Conservation (phyloP, 1,284 basidiomycete genomes). For the Athelia sp. region DNA sequence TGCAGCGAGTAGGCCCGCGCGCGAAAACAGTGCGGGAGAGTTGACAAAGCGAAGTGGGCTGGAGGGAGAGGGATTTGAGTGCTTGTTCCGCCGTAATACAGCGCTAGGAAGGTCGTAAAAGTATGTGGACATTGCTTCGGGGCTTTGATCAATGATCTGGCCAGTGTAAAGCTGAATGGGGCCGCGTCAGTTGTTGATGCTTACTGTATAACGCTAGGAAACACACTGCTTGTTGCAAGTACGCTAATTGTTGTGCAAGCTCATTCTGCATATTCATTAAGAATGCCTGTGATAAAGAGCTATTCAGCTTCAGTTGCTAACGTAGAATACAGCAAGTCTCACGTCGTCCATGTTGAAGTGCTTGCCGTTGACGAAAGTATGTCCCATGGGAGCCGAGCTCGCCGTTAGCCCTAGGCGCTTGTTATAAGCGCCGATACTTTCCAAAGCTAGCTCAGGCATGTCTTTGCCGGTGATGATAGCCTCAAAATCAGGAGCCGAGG, state of each 20-base stretch:
- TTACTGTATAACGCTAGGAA: constrained; percentile 1
- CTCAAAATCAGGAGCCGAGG: background rate
- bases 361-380: constrained; percentile 88
- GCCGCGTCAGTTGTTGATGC: constrained; percentile 2
- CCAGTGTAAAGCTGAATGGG: constrained; percentile 57
- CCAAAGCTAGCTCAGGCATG: constrained; percentile 21
- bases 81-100: constrained; percentile 61
- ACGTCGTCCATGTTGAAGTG: constrained; percentile 71
- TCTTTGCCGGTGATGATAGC: constrained; percentile 8
- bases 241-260: constrained; percentile 53
- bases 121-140: constrained; percentile 56
- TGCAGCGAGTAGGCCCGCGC: constrained; percentile 30
- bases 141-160: constrained; percentile 52
- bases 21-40: constrained; percentile 43
- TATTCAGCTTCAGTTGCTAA: constrained; percentile 2
- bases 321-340: constrained; percentile 20
- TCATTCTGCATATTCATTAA: constrained; percentile 63
- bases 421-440: constrained; percentile 44
- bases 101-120: constrained; percentile 89
- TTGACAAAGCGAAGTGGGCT: constrained; percentile 45
- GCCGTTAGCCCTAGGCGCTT: constrained; percentile 45
- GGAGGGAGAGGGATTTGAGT: constrained; percentile 53
- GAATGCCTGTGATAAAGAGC: constrained; percentile 47
- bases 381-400: constrained; percentile 39
- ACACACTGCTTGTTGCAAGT: constrained; percentile 68